Evolutionary conservation across 495 filamentous ascomycete genomes (phyloP).

Genomic region (Durotheca rogersii): DNA sequence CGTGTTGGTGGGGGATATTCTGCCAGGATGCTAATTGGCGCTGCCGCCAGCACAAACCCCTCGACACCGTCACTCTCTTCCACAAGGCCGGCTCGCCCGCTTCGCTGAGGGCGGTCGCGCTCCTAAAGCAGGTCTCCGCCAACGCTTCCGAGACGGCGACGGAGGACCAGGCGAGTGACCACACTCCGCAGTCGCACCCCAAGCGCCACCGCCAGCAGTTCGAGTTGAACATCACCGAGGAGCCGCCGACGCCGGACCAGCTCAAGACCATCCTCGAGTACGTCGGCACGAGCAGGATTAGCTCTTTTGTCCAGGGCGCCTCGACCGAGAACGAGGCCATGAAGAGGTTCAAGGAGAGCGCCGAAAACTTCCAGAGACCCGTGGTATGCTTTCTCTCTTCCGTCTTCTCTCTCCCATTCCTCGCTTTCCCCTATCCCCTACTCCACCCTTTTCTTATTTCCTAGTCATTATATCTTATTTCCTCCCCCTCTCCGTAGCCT

Average conservation of each 20-base stretch:
- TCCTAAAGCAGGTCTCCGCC: constrained; percentile 75
- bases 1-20: not conserved
- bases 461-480: too few species aligned
- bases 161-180: constrained; percentile 65
- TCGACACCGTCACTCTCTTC: constrained; percentile 95
- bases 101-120: constrained; percentile 65
- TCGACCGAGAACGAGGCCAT: constrained; percentile 70
- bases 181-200: constrained; percentile 50
- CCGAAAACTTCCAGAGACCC: constrained; percentile 67
- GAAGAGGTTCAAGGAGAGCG: constrained; percentile 62
- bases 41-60: constrained; percentile 64
- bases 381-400: constrained; percentile 59
- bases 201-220: constrained; percentile 64
- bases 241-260: constrained; percentile 78
- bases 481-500: not conserved
- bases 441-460: not conserved
- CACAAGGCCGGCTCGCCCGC: constrained; percentile 68
- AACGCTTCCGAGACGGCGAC: constrained; percentile 58
- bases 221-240: constrained; percentile 82
- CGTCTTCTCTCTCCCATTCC: too few species aligned
- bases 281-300: constrained; percentile 55
- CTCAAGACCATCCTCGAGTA: constrained; percentile 86
- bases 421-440: not conserved
- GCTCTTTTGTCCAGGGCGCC: constrained; percentile 70
- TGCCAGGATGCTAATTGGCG: constrained; percentile 7